These are phyloP conservation scores for Trypethelium eluteriae DNA, from an alignment of 495 filamentous ascomycete genomes.

Conservation along the genomic window DNA sequence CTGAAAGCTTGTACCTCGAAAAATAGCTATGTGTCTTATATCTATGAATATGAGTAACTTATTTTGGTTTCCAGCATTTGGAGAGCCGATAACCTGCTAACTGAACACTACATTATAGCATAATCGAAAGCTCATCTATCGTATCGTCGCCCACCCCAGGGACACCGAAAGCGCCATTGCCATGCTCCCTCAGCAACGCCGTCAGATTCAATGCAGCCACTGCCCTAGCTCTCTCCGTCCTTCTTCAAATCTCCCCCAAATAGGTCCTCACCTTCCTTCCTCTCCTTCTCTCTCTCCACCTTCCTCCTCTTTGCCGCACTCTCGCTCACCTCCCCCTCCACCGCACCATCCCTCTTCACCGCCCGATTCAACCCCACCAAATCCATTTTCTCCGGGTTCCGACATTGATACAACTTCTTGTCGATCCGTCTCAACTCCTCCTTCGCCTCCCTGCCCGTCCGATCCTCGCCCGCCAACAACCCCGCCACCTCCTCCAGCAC, in stretches of 20 bases:
- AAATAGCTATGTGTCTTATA: too few species aligned
- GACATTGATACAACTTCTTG: constrained; percentile 72
- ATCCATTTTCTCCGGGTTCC: constrained; percentile 60
- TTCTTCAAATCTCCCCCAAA: constrained; percentile 40
- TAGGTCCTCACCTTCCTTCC: constrained; percentile 48
- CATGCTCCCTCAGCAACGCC: neutral
- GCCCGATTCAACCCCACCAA: constrained; percentile 50
- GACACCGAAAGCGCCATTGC: neutral
- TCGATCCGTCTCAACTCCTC: constrained; percentile 19
- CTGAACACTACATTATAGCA: too few species aligned
- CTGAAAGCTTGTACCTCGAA: too few species aligned
- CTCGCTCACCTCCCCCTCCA: constrained; percentile 36
- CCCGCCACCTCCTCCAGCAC: constrained; percentile 45
- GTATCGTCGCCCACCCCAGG: neutral
- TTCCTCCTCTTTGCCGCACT: constrained; percentile 54
- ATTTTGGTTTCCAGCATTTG: too few species aligned
- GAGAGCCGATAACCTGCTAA: too few species aligned
- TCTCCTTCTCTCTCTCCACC: constrained; percentile 42
- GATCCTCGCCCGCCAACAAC: neutral
- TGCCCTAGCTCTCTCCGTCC: neutral
- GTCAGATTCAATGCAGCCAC: neutral
- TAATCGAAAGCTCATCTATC: too few species aligned
- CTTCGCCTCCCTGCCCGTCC: neutral
- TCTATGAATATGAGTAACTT: too few species aligned
- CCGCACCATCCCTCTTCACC: constrained; percentile 40